Conservation (phyloP, 148 eudicot genomes). For the Silene uniflora region DNA sequence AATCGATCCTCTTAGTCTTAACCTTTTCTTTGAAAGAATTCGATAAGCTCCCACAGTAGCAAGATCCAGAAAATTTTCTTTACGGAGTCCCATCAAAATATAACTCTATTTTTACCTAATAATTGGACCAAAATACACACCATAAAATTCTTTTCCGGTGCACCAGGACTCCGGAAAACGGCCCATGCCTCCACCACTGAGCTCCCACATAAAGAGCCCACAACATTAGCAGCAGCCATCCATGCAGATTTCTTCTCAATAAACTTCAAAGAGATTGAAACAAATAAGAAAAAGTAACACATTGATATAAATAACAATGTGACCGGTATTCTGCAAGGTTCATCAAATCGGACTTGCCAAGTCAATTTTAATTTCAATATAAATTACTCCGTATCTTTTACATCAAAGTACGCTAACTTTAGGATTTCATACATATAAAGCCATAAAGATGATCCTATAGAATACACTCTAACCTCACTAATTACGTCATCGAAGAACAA, state of each 20-base stretch:
- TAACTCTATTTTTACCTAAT: too few relatives aligned
- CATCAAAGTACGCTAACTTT: slow-evolving; percentile 8
- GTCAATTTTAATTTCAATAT: not conserved
- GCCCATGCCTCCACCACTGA: too few relatives aligned
- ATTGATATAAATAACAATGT: not conserved
- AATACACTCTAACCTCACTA: slow-evolving; percentile 14
- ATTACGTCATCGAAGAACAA: not conserved
- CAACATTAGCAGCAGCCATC: not conserved
- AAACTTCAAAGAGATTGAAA: not conserved
- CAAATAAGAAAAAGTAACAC: not conserved
- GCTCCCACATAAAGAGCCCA: too few relatives aligned
- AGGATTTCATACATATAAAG: slow-evolving; percentile 2
- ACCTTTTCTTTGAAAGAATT: too few relatives aligned
- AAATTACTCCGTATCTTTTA: slow-evolving; percentile 4
- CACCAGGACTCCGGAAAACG: too few relatives aligned
- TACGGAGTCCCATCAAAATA: too few relatives aligned
- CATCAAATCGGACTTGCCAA: not conserved
- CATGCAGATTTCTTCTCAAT: not conserved
- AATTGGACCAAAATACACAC: too few relatives aligned
- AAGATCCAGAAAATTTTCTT: too few relatives aligned
- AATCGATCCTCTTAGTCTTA: not conserved
- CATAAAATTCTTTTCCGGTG: too few relatives aligned
- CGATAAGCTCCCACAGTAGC: too few relatives aligned
- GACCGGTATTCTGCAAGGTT: not conserved
- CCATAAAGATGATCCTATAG: not conserved